Conservation (phyloP, 306 rosid species). For the Heteromeles arbutifolia region DNA sequence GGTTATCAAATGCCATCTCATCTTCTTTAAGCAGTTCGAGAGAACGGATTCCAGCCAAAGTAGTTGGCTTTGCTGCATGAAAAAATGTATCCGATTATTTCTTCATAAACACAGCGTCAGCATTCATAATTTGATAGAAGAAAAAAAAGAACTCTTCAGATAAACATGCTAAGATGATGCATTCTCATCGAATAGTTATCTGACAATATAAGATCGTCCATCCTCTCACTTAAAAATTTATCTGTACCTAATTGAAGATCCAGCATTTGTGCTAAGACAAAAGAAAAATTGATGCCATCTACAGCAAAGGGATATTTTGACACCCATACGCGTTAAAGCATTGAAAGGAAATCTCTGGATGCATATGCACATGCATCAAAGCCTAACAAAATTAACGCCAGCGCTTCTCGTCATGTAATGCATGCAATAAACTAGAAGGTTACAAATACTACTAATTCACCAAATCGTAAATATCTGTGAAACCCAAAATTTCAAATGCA, state of each 20-base stretch:
- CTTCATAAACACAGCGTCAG: background rate
- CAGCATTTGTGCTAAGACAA: constrained; percentile 75
- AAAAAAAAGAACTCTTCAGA: background rate
- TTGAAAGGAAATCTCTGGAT: background rate
- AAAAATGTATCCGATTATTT: background rate
- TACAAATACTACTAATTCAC: background rate
- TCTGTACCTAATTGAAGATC: constrained; percentile 80
- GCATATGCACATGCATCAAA: background rate
- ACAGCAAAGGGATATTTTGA: constrained; percentile 82
- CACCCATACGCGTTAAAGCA: background rate
- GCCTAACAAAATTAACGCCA: background rate
- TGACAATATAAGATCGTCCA: too few relatives aligned
- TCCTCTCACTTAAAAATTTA: background rate
- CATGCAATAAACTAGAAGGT: background rate
- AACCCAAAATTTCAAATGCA: background rate
- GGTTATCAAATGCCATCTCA: constrained; percentile 82
- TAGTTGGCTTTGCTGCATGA: constrained; percentile 55
- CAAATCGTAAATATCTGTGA: background rate
- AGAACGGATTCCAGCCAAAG: constrained; percentile 54
- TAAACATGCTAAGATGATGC: background rate
- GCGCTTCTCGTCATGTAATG: background rate
- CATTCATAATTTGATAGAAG: background rate
- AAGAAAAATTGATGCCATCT: constrained; percentile 89
- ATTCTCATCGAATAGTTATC: background rate
- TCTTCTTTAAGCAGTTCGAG: constrained; percentile 58